Evolutionary conservation across 805 yeast species (phyloP), one percentile per base, ranked within the genome.

Genomic region (Danielia reshetovae): DNA sequence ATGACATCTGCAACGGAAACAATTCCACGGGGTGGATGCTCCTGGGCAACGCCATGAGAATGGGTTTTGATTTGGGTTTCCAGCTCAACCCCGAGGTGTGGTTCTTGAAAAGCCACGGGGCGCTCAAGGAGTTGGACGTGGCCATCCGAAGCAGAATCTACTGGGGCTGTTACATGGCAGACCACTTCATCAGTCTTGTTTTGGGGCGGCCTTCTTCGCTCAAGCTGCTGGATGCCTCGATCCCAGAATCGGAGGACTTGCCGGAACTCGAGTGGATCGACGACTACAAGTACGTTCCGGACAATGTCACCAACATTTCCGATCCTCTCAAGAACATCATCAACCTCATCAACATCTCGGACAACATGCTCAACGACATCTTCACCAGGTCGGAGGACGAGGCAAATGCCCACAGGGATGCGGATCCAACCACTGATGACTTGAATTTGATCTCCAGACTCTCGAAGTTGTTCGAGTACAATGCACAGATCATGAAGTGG

Each of bases 141-240:
- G 75, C 71, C 26, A 75, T 79, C 35, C 62, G 82, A 38, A 69
- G 77, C 32, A 59, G 85, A 38, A 74, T 79, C 8, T 75, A 74
- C 50, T 79, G 85, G 85, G 85, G 85, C 3, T 70, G 79, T 32
- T 79, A 72, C 51, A 59, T 78, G 37, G 80, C 79, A 2, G 85
- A 79, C 52, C 83, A 77, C 49, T 74, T 78, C 45, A 74, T 78
- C 23, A 72, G 81, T 48, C 56, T 78, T 24, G 59, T 77, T 32
- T 55, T 77, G 30, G 85, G 85, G 3, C 57, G 83, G 33, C 81
- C 82, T 0, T 70, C 80, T 0, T 56, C 72, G 1, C 52, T 79
- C 32, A 74, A 77, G 46, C 62, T 73, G 32, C 65, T 72, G 28
- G 79, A 79, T 43, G 75, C 84, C 0, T 70, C 82, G 0, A 75